phyloP scores from a whole-genome alignment of 129 eudicot genomes.

The Logfia minima region DNA sequence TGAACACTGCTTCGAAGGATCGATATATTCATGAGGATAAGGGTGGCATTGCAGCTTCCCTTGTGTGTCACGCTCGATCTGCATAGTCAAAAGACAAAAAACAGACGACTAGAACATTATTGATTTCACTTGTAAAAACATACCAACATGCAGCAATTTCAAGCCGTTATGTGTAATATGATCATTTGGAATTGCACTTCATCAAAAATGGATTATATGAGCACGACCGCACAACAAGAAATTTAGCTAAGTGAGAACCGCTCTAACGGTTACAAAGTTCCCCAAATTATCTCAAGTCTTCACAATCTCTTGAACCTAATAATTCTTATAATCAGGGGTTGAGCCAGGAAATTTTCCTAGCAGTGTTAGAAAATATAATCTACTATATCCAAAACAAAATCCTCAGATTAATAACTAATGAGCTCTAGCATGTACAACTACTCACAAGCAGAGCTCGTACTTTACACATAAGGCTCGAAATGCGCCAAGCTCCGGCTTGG shows the following conservation, averaged over 20 bases:
- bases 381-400: too few relatives aligned
- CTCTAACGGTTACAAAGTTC: not conserved
- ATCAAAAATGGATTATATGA: not conserved
- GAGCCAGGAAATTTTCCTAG: too few relatives aligned
- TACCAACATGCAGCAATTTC: not conserved
- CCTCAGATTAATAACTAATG: too few relatives aligned
- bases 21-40: constrained; percentile 74
- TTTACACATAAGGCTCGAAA: too few relatives aligned
- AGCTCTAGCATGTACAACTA: too few relatives aligned
- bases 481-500: too few relatives aligned
- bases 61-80: constrained; percentile 90
- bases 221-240: not conserved
- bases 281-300: not conserved
- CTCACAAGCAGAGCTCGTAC: too few relatives aligned
- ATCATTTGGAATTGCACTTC: not conserved
- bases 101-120: not conserved
- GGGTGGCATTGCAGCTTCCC: constrained; percentile 97
- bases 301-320: too few relatives aligned
- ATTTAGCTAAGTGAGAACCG: not conserved
- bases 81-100: constrained; percentile 20
- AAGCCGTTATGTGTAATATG: not conserved
- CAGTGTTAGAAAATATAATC: too few relatives aligned
- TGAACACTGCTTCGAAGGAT: constrained; percentile 57
- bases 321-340: too few relatives aligned
- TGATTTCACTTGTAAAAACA: not conserved